Evolutionary conservation across 371 early-diverging fungal genomes (phyloP).

Genomic region (Mortierella sp.): DNA sequence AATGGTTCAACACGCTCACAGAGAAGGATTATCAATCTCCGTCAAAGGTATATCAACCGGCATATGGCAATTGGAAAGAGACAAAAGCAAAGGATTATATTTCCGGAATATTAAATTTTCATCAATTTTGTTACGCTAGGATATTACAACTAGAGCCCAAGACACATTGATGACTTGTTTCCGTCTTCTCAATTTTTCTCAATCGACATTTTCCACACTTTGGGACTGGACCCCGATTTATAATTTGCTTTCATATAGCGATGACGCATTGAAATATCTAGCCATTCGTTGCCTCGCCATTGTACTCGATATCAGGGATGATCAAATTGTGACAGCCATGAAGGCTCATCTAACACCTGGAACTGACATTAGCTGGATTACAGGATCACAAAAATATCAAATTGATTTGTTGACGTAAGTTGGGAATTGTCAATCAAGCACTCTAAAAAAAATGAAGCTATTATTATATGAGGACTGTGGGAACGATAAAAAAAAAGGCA

Average conservation of each 20-base stretch:
- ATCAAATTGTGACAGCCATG: constrained; percentile 37
- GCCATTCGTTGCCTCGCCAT: constrained; percentile 67
- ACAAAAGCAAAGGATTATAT: background rate
- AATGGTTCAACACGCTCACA: constrained; percentile 62
- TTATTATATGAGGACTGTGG: background rate
- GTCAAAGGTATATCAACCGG: constrained; percentile 19
- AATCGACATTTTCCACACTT: constrained; percentile 66
- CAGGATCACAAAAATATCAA: constrained; percentile 34
- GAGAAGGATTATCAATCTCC: constrained; percentile 33
- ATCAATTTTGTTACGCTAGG: constrained; percentile 10
- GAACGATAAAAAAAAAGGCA: background rate
- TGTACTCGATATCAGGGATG: constrained; percentile 67
- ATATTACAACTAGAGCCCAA: constrained; percentile 56
- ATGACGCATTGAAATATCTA: constrained; percentile 64
- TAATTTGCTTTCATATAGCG: constrained; percentile 62
- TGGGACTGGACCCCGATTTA: constrained; percentile 79
- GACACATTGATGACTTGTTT: constrained; percentile 70
- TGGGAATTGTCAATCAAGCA: background rate
- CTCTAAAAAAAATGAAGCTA: background rate
- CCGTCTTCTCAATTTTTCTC: constrained; percentile 69
- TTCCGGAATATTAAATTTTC: background rate
- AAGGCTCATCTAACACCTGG: constrained; percentile 30
- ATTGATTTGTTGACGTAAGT: constrained; percentile 51
- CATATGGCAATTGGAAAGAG: background rate
- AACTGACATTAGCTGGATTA: constrained; percentile 33